Base-by-base conservation (phyloP, 129 eudicot genomes). In the Lactuca saligna region DNA sequence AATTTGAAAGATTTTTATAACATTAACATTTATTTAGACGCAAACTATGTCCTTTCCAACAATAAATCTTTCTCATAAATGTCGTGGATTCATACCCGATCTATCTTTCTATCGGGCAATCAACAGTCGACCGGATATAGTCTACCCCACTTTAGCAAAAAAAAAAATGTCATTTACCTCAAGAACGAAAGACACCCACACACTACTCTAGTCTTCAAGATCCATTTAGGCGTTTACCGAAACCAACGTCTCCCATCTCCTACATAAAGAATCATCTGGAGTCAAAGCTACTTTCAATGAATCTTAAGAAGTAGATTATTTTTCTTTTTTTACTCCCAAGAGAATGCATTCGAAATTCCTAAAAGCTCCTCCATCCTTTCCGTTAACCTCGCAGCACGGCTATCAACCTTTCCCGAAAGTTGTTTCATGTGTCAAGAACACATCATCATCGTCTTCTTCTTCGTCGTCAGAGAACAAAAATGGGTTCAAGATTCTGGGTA, bases 401-500 rank as follows among this genome's bases (percentile, higher is more conserved):
- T 82, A 49, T 58, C 71, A 65, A 41, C 4, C 44, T 64, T 55
- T 59, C 29, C 61, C 54, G 64, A 83, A 65, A 57, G 35, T 77
- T 51, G 35, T 73, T 46, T 82, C 84, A 31, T 86, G 86, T 71
- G 80, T 74, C 3, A 82, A 70, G 10, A 82, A 81, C 75, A 57
- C 77, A 66, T 71, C 86, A 49, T 7, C 33, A 25, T 76, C 85
- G 49, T 65, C 81, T 50, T 50, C 72, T 37, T 72, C 72, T 37
- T 72, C 87, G 9, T 64, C 86, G 16, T 5, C 80, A 35, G 85
- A 80, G 39, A 69, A 76, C 42, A 86, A 81, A 59, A 78, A 80
- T 69, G 76, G 81, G 17, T 80, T 90, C 78, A 82, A 80, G 77
- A 75, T 66, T 50, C 74, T 70, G 63, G 79, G 82, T 34, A 78